Base-by-base conservation (phyloP, 768 basidiomycete genomes). In the Pisolithus microcarpus region DNA sequence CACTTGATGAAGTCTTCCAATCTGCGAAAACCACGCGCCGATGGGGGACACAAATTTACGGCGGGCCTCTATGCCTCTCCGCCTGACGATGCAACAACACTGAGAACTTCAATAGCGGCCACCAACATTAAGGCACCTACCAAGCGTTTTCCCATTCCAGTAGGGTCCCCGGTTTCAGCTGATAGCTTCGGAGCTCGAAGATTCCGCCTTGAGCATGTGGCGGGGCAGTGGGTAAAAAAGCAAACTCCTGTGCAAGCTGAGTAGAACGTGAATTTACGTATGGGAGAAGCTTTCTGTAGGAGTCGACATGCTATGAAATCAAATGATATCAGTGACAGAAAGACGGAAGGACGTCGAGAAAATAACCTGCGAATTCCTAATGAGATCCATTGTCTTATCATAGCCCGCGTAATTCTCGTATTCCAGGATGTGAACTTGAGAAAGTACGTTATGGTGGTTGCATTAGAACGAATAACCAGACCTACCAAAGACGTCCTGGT, bases 101-200 rank as follows among this genome's bases (percentile, higher is more conserved):
- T 46, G 43, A 30, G n/a, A 38, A 30, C 38, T 31, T 9, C 34
- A 30, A 15, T 47, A 36, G 50, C 11, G 10, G 26, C 30, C 3
- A 50, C 46, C 30, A 5, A 43, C 28, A 10, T 19, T 40, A 26
- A 23, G 26, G 44, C 40, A 47, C 77, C 45, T 34, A 92, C 92
- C 96, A 98, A 54, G 91, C 78, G 50, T 81, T 76, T 64, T 98
- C 96, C 96, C 96, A 98, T 61, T 98, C 93, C 49, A 98, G 70
- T 48, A 98, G 74, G 7, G 86, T 83, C 7, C 96, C 96, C 4
- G 95, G 90, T 60, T 85, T 82, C 52, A 96, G 70, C 64, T 82
- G 82, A 70, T 99, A 99, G 36, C 79, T 82, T 59, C 96, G 78
- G 59, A 98, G 73, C 70, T 99, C 96, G 63, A 96, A 99, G 43